Evolutionary conservation across 139 green algal species (phyloP).

Genomic region (Edaphochlamys debaryana): DNA sequence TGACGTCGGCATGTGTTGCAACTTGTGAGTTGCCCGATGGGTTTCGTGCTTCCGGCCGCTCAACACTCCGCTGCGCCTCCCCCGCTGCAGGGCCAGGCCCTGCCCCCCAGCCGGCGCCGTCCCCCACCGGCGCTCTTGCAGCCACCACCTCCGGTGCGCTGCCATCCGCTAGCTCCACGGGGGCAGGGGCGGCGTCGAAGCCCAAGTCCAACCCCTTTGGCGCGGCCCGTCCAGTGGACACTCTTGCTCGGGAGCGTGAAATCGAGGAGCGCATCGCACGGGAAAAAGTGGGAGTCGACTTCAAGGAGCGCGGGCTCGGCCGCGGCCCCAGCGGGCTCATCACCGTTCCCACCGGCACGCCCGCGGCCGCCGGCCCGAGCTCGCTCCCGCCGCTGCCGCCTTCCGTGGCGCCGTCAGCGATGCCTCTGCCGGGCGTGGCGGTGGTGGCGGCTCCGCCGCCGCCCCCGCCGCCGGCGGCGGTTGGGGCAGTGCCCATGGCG

Average conservation of each 20-base stretch:
- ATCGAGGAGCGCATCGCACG: conserved; percentile 40
- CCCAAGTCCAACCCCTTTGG: conserved; percentile 50
- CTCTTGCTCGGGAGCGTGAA: conserved; percentile 29
- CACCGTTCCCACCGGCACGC: no score
- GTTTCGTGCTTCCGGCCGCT: no score
- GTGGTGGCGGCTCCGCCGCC: no score
- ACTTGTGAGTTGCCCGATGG: no score
- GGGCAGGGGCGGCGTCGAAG: not conserved
- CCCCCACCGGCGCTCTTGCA: no score
- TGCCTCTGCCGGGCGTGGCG: no score
- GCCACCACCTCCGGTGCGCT: no score
- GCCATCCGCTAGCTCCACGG: not conserved
- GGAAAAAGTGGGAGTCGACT: conserved; percentile 11
- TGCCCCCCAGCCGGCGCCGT: no score
- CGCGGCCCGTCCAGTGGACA: conserved; percentile 42
- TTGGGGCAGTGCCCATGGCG: not conserved
- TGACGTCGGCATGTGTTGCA: no score
- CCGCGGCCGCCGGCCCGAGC: not conserved
- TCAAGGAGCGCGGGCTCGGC: not conserved
- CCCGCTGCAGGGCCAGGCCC: no score
- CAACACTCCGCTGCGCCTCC: no score
- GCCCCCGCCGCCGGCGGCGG: not conserved
- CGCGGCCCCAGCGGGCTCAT: not conserved
- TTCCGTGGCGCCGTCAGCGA: not conserved
- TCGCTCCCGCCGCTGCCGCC: no score